A percentile compares a stretch with the other conserved stretches of the same genome.
Evolutionary conservation across 1,139 yeast species (phyloP).

Genomic region (Yamadazyma dendronema): DNA sequence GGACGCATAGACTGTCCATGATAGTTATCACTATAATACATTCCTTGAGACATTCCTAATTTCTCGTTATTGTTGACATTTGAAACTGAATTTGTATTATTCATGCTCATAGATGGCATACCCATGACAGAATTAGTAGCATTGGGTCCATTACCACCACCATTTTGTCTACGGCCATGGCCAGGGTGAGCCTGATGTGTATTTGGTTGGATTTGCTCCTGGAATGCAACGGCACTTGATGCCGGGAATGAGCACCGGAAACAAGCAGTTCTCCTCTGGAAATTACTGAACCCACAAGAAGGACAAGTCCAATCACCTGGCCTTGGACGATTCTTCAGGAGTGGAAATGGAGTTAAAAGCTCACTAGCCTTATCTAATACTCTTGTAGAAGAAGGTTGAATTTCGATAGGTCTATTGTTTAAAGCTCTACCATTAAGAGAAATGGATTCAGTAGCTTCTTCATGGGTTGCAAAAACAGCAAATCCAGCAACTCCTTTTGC

Average conservation of each 20-base stretch:
- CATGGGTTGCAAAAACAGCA: slow-evolving; percentile 81
- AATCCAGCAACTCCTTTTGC: slow-evolving; percentile 61
- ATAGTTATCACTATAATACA: slow-evolving; percentile 14
- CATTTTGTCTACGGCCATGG: slow-evolving; percentile 8
- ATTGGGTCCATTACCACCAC: not conserved
- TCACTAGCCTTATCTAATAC: slow-evolving; percentile 82
- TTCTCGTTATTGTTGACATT: slow-evolving; percentile 9
- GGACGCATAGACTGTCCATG: slow-evolving; percentile 13
- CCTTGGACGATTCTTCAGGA: slow-evolving; percentile 85
- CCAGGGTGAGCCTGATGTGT: not conserved
- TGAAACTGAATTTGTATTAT: no score
- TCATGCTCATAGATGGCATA: not conserved
- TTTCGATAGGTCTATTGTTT: slow-evolving; percentile 74
- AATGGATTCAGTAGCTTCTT: slow-evolving; percentile 78
- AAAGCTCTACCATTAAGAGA: slow-evolving; percentile 77
- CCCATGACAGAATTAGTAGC: not conserved
- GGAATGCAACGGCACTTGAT: slow-evolving; percentile 65
- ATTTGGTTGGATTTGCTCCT: slow-evolving; percentile 37
- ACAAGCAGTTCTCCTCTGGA: slow-evolving; percentile 92
- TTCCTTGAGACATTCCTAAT: slow-evolving; percentile 4
- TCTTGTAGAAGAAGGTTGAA: slow-evolving; percentile 78
- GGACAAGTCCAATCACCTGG: slow-evolving; percentile 99
- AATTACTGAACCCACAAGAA: slow-evolving; percentile 91
- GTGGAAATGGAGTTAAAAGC: slow-evolving; percentile 79
- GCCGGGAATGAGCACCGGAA: slow-evolving; percentile 91